phyloP scores from a whole-genome alignment of 306 rosid genomes.

The Hippophae rhamnoides region DNA sequence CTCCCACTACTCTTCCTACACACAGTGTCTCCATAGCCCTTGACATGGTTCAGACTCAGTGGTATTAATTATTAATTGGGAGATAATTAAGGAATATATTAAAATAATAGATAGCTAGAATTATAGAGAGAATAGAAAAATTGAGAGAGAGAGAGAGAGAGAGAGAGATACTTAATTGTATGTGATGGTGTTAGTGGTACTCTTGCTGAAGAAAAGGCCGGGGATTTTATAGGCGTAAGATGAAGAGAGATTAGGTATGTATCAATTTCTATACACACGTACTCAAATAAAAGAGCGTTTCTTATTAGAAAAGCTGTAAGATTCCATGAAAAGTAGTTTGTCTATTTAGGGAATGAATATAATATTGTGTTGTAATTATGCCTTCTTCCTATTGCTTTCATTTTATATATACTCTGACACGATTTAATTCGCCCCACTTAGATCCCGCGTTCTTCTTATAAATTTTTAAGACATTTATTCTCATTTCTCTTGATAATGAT shows the following conservation, averaged over 20 bases:
- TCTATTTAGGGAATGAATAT: conserved; percentile 29
- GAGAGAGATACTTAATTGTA: neutral
- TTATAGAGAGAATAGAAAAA: neutral
- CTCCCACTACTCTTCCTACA: conserved; percentile 82
- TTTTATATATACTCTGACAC: no score
- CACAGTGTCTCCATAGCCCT: conserved; percentile 45
- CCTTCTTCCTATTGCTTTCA: no score
- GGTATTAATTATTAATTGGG: no score
- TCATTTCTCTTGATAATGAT: no score
- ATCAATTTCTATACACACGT: no score
- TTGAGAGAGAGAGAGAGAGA: neutral
- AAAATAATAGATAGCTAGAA: neutral
- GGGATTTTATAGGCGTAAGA: conserved; percentile 39
- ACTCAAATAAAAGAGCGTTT: no score
- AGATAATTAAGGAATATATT: no score
- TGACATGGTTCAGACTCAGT: conserved; percentile 20
- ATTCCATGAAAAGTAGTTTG: conserved; percentile 23
- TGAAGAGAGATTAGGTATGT: neutral
- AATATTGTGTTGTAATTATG: neutral
- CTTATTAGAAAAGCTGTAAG: conserved; percentile 19
- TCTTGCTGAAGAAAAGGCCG: conserved; percentile 15
- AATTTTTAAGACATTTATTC: no score
- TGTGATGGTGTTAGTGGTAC: conserved; percentile 6
- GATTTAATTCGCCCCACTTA: no score
- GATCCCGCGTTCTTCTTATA: no score